phyloP scores from a whole-genome alignment of 169 alveolate genomes.

The Cryptosporidium parvum region DNA sequence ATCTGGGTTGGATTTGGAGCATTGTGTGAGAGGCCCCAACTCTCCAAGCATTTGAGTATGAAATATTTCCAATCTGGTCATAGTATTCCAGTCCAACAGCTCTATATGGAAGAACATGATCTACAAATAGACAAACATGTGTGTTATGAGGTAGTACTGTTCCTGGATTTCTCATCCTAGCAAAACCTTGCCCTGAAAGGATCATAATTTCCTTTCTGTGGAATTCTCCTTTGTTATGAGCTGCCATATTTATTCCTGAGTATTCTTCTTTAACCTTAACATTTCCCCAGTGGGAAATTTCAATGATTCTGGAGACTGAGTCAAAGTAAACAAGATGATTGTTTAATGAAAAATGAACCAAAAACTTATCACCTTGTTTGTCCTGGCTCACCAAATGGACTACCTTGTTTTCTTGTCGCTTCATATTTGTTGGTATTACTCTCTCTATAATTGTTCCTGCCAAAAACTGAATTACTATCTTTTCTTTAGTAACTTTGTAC shows the following conservation, averaged over 20 bases:
- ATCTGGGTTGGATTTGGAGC: slow-evolving; percentile 85
- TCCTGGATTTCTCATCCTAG: slow-evolving; percentile 77
- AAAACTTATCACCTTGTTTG: neutral
- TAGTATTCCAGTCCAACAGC: slow-evolving; percentile 89
- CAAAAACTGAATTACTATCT: slow-evolving; percentile 36
- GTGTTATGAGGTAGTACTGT: slow-evolving; percentile 78
- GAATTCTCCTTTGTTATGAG: slow-evolving; percentile 88
- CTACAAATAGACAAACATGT: slow-evolving; percentile 81
- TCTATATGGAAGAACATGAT: slow-evolving; percentile 84
- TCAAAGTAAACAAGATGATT: slow-evolving; percentile 77
- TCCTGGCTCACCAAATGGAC: neutral
- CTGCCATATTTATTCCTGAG: slow-evolving; percentile 85
- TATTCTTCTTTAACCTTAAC: slow-evolving; percentile 86
- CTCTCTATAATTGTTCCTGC: slow-evolving; percentile 50
- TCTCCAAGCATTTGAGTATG: slow-evolving; percentile 87
- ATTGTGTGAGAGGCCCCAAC: slow-evolving; percentile 75
- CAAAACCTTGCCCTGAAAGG: slow-evolving; percentile 72
- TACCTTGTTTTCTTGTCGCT: slow-evolving; percentile 41
- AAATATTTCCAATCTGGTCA: slow-evolving; percentile 91
- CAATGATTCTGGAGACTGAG: slow-evolving; percentile 77
- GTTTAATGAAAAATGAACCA: slow-evolving; percentile 58
- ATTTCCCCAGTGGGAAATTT: slow-evolving; percentile 92
- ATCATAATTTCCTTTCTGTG: slow-evolving; percentile 86
- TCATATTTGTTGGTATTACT: slow-evolving; percentile 35
- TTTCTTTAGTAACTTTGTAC: slow-evolving; percentile 32